Base-by-base conservation (phyloP, 2,329 filamentous ascomycete genomes). In the Dryadomyces quercivorus region DNA sequence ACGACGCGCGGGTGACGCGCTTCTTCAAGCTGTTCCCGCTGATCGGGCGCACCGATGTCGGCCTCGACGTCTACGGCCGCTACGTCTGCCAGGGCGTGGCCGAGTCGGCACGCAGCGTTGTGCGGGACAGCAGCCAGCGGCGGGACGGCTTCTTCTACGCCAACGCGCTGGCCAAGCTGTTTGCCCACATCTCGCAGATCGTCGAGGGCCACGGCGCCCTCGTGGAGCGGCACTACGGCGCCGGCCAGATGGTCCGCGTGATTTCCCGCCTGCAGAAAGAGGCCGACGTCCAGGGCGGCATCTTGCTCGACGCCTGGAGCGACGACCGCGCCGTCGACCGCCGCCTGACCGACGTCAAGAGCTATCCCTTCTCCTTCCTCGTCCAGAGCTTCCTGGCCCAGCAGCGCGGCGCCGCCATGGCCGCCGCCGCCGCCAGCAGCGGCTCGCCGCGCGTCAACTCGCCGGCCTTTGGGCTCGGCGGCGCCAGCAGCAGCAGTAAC, bases 21-120 rank as follows among this genome's bases (percentile, higher is more conserved):
- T 98, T 98, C 74, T 98, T 98, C 74, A 98, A 98, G 72, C 75
- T 98, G 42, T 98, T 98, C 63, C 93, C 93, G 16, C 73, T 98
- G 40, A 96, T 98, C 64, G 91, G 87, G 15, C 80, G 91, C 58
- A 84, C 88, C 2, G 88, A 95, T 54, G 87, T 92, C 8, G 93
- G 93, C 0, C 69, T 98, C 55, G 92, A 98, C 69, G 88, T 95
- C 3, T 98, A 98, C 67, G 93, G 93, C 1, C 81, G 85, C 61
- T 98, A 97, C 67, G 92, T 98, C 34, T 98, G 93, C 64, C 88
- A 94, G 67, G 93, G 93, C 16, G 92, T 98, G 42, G 90, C 92
- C 7, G 81, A 85, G 16, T 82, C 86, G 53, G 93, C 93, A 20
- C 82, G 93, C 51, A 77, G 80, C 44, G 94, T 88, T 63, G 76